Evolutionary conservation across 2,329 filamentous ascomycete species (phyloP).

Genomic region (Colletotrichum viniferum): DNA sequence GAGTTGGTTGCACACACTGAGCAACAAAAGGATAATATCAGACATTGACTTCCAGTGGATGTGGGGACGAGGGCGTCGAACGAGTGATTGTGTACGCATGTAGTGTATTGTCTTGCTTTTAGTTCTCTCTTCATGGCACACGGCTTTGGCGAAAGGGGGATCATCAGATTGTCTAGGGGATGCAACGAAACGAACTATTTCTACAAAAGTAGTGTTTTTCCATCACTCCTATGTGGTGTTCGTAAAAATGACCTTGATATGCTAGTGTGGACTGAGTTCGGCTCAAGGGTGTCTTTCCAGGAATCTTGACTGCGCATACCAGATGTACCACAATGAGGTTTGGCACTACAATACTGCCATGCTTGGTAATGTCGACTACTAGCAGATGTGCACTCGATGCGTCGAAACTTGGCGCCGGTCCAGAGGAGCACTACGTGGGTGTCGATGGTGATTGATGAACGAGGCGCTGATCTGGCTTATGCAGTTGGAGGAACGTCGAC

Average conservation of each 20-base stretch:
- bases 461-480: neutral
- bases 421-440: neutral
- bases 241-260: neutral
- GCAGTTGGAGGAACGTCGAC: neutral
- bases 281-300: neutral
- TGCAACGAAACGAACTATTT: neutral
- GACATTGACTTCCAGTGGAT: constrained; percentile 3
- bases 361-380: neutral
- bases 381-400: neutral
- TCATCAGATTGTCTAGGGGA: constrained; percentile 23
- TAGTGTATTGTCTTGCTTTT: constrained; percentile 20
- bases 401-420: neutral
- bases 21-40: constrained; percentile 20
- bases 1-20: constrained; percentile 17
- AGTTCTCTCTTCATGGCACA: constrained; percentile 21
- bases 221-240: neutral
- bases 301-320: neutral
- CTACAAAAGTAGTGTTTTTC: neutral
- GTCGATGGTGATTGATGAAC: neutral
- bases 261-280: neutral
- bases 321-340: neutral
- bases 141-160: constrained; percentile 22
- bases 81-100: constrained; percentile 19
- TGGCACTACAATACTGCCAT: neutral
- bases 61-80: neutral